Percentiles rank a stretch among this genome's conserved stretches.
These are phyloP conservation scores for Tremellales sp. DNA, from an alignment of 1,284 basidiomycete genomes.

Conservation along the genomic window DNA sequence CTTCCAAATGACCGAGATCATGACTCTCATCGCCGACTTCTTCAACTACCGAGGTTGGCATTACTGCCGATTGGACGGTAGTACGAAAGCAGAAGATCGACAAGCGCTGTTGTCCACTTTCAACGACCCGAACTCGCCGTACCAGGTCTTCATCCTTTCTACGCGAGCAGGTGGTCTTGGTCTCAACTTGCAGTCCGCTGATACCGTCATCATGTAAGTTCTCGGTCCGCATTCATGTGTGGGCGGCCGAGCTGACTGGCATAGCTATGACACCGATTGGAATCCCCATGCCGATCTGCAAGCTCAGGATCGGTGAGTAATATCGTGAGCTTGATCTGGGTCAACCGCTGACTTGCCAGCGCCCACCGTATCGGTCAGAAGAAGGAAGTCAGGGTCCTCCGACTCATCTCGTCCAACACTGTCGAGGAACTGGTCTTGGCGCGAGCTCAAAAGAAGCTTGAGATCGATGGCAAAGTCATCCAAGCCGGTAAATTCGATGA, in stretches of 20 bases:
- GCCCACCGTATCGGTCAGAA: constrained; percentile 99
- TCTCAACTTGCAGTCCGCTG: constrained; percentile 95
- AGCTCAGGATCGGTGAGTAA: constrained; percentile 54
- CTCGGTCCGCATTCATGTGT: not conserved
- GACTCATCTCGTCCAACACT: constrained; percentile 96
- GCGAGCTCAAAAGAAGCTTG: constrained; percentile 91
- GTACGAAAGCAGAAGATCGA: constrained; percentile 97
- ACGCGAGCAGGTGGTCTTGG: constrained; percentile 97
- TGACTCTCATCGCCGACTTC: constrained; percentile 99
- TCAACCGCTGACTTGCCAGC: constrained; percentile 42
- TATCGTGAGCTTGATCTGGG: not conserved
- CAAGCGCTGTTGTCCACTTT: constrained; percentile 83
- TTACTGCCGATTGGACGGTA: constrained; percentile 93
- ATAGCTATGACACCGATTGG: constrained; percentile 61
- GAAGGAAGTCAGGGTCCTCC: constrained; percentile 92
- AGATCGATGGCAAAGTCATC: constrained; percentile 99
- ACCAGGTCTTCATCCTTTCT: constrained; percentile 91
- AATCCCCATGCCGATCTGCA: constrained; percentile 98
- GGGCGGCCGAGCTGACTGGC: not conserved
- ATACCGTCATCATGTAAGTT: constrained; percentile 95
- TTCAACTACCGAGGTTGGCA: constrained; percentile 84
- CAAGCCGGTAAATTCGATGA: constrained; percentile 99
- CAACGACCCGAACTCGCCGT: constrained; percentile 86
- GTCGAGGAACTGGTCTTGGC: constrained; percentile 97
- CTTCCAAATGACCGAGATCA: constrained; percentile 99